Evolutionary conservation across 306 rosid species (phyloP), one percentile per base, ranked within the genome.

Genomic region (Corylus americana): DNA sequence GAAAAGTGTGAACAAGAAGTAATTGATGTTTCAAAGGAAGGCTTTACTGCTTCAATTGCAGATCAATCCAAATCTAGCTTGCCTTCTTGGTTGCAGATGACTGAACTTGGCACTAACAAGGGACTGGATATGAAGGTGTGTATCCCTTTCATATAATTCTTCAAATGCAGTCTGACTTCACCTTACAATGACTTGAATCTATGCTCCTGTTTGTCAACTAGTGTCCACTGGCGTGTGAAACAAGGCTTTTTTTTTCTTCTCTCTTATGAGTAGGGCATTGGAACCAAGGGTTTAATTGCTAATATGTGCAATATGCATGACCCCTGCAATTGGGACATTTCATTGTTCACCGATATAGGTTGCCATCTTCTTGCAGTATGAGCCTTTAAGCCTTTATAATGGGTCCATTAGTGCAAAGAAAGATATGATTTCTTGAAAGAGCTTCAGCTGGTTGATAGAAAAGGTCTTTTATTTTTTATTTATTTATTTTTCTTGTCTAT

Each of bases 81-180:
- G 79, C 94, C 92, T 75, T 89, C 92, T 25, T 91, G 97, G 98
- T 71, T 92, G 86, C 90, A 79, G 84, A 84, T 80, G 83, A 82
- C 93, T 44, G 87, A 91, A 35, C 75, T 74, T 70, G 71, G 85
- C 82, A 45, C 83, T 39, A 31, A 78, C 72, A 89, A 83, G 74
- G 87, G 80, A 69, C 81, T 80, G 74, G 90, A 88, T 79, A 71
- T 54, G 77, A 85, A 91, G 98, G 99, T 93, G 86, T 82, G 97
- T 89, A 55, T 83, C 76, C 73, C 83, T 79, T 80, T 78, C 78
- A 62, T 47, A 74, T 61, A 48, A 53, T 49, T 61, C 50, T 47
- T 48, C 51, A 20, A 53, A 51, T 78, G 61, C 53, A 16, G 55
- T 55, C 9, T 25, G 51, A 27, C 8, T 66, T 88, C 55, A 55